A percentile compares a stretch with the other conserved stretches of the same genome.
Conservation (phyloP, 257 asterid genomes). For the Solanum infundibuliforme region DNA sequence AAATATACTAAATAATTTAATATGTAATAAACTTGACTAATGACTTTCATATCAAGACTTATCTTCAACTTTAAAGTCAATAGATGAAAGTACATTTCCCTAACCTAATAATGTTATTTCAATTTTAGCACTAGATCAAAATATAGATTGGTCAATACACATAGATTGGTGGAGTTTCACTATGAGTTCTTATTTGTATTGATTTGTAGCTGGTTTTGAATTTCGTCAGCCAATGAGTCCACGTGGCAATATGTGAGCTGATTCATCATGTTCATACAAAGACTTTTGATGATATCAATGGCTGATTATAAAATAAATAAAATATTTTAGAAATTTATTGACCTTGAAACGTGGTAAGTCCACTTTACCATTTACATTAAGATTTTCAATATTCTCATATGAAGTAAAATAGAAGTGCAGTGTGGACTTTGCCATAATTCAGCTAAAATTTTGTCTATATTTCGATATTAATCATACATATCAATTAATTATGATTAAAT, state of each 20-base stretch:
- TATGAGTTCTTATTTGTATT: not conserved
- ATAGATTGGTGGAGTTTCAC: not conserved
- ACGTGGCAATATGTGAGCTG: not conserved
- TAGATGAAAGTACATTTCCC: not conserved
- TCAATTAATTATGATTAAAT: too few species aligned
- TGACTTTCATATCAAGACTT: not conserved
- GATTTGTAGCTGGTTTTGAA: not conserved
- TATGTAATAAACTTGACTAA: not conserved
- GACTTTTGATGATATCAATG: not conserved
- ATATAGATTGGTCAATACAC: not conserved
- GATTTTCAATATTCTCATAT: not conserved
- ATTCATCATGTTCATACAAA: not conserved
- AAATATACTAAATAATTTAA: not conserved
- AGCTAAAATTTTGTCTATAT: not conserved
- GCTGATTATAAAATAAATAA: not conserved
- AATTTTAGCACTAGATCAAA: not conserved
- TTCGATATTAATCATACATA: not conserved
- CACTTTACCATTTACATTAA: not conserved
- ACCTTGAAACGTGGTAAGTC: not conserved
- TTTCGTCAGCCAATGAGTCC: not conserved
- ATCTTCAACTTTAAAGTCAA: not conserved
- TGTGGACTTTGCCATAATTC: not conserved
- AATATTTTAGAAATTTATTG: not conserved
- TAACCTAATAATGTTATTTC: not conserved
- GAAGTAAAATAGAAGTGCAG: not conserved